Base-by-base conservation (phyloP, 208 protist species). In the Crithidia bombi region DNA sequence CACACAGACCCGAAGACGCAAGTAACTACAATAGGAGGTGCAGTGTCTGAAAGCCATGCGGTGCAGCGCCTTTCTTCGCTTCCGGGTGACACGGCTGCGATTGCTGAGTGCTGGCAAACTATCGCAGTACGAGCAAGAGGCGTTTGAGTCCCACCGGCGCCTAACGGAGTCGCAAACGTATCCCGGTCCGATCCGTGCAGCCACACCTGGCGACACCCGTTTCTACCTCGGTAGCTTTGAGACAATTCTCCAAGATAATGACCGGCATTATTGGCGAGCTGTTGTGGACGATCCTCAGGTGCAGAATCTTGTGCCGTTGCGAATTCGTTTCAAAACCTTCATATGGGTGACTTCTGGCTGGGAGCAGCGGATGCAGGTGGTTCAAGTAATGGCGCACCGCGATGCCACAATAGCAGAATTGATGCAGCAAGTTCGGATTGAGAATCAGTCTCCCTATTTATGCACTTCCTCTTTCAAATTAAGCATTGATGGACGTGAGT, bases 401-500 rank as follows among this genome's bases (percentile, higher is more conserved):
- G 79, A 93, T 61, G 73, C 79, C 15, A 94, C 82, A 21, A 78
- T 96, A 30, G 63, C 79, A 17, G 78, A 91, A 41, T 17, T 96
- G 15, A 87, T 94, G 55, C 71, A 96, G 14, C 79, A 86, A 44
- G 80, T 96, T 15, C 73, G 52, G 19, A 66, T 94, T 19, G 88
- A 96, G 55, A 96, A 96, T 51, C 86, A 92, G 63, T 93, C 86
- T 12, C 91, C 91, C 3, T 96, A 96, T 59, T 54, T 96, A 23
- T 92, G 86, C 63, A 82, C 69, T 1, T 90, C 79, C 10, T 19
- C 81, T 4, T 86, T 96, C 73, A 76, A 64, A 32, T 78, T 96
- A 35, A 76, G 73, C 36, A 82, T 93, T 43, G 85, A 92, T 50
- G 91, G 91, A 7, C 77, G 82, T 26, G 85, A 94, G 50, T 69